A percentile compares a stretch with the other conserved stretches of the same genome.
Conservation (phyloP, 345 rosid species). For the Lepidium sativum region DNA sequence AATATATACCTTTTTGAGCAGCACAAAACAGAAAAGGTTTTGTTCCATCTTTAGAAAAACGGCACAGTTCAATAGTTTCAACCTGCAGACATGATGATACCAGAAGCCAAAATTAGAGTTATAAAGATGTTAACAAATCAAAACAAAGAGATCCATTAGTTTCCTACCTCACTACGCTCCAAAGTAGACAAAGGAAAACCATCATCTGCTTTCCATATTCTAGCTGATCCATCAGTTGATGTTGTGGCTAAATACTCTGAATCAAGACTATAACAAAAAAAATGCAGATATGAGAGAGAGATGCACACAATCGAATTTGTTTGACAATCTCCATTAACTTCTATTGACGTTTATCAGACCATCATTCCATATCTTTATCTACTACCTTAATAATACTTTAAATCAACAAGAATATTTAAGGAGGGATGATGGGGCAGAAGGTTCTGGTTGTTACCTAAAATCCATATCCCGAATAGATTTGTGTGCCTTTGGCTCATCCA, state of each 20-base stretch:
- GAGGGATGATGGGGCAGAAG: background rate
- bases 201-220: conserved; percentile 89
- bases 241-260: conserved; percentile 88
- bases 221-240: conserved; percentile 84
- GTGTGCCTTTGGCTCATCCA: conserved; percentile 79
- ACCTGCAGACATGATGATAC: conserved; percentile 37
- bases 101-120: background rate
- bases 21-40: conserved; percentile 87
- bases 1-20: conserved; percentile 53
- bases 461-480: conserved; percentile 82
- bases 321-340: background rate
- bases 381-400: background rate
- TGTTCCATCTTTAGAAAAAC: conserved; percentile 88
- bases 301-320: background rate
- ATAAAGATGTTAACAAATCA: background rate
- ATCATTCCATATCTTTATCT: background rate
- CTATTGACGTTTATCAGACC: background rate
- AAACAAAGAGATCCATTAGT: background rate
- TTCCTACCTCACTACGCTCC: conserved; percentile 58
- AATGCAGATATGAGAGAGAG: conserved; percentile 13
- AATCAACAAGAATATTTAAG: background rate
- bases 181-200: conserved; percentile 65
- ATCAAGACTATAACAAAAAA: conserved; percentile 57
- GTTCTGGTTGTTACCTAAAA: conserved; percentile 44
- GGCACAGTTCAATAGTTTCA: conserved; percentile 75